phyloP scores from a whole-genome alignment of 768 basidiomycete genomes.

The Tephrocybe sp. region DNA sequence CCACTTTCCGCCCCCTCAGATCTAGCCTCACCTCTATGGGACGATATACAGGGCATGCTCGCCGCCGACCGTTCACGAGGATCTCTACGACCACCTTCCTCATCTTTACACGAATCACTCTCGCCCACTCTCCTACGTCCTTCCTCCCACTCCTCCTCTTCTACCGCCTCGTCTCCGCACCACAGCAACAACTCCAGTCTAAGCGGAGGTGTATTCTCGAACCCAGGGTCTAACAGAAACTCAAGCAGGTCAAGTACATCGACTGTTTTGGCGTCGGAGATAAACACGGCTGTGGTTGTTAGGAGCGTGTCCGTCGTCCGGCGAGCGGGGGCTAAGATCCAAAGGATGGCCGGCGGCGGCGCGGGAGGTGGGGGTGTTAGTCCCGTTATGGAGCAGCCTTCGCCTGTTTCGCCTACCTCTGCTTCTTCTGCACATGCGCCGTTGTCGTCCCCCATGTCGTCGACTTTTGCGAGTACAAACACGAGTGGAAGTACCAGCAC shows the following conservation, averaged over 20 bases:
- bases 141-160: not conserved
- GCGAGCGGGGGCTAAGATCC: constrained; percentile 50
- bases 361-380: not conserved
- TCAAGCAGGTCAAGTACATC: constrained; percentile 47
- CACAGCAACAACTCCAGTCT: not conserved
- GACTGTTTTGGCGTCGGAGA: constrained; percentile 36
- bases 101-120: constrained; percentile 21
- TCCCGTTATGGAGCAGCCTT: constrained; percentile 14
- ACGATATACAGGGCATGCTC: constrained; percentile 15
- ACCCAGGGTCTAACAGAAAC: constrained; percentile 36
- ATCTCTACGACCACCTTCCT: constrained; percentile 15
- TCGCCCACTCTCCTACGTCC: constrained; percentile 25
- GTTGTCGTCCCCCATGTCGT: constrained; percentile 41
- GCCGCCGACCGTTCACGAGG: not conserved
- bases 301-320: constrained; percentile 46
- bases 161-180: not conserved
- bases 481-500: not conserved
- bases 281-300: constrained; percentile 34
- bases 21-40: constrained; percentile 13
- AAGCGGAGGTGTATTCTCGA: constrained; percentile 2
- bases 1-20: not conserved
- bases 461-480: constrained; percentile 8
- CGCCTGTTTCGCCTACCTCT: not conserved
- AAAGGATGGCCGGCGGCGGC: no score
- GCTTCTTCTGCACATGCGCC: not conserved